Conservation (phyloP, 169 alveolate genomes). For the Plasmodium adleri region DNA sequence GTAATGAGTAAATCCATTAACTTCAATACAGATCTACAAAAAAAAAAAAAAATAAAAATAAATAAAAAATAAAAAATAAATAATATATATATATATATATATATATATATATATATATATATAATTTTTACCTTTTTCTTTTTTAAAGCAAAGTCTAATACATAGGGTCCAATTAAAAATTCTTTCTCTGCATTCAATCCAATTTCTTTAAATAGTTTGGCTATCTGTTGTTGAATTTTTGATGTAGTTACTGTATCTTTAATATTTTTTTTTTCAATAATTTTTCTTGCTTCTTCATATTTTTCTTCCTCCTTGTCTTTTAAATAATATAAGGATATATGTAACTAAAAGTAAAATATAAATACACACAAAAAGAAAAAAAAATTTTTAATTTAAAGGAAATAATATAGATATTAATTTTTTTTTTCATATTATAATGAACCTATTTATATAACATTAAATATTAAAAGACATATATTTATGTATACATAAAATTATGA, state of each 20-base stretch:
- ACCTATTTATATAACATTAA: no score
- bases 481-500: neutral
- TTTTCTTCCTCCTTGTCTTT: conserved; percentile 22
- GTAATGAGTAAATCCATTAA: conserved; percentile 72
- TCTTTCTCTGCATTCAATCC: conserved; percentile 39
- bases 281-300: conserved; percentile 34
- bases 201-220: conserved; percentile 44
- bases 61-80: neutral
- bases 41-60: neutral
- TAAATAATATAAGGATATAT: conserved; percentile 46
- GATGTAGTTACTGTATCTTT: conserved; percentile 58
- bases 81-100: conserved; percentile 6
- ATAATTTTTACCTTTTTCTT: conserved; percentile 26
- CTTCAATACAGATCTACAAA: conserved; percentile 55
- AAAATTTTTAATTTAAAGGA: no score
- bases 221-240: conserved; percentile 65
- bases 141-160: conserved; percentile 46
- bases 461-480: neutral
- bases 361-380: no score
- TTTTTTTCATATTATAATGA: no score
- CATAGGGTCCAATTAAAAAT: conserved; percentile 51
- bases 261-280: conserved; percentile 44
- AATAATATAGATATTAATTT: no score
- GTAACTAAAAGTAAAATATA: conserved; percentile 14
- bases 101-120: neutral